Evolutionary conservation across 139 green algal genomes (phyloP).

Genomic region (Closterium sp.): DNA sequence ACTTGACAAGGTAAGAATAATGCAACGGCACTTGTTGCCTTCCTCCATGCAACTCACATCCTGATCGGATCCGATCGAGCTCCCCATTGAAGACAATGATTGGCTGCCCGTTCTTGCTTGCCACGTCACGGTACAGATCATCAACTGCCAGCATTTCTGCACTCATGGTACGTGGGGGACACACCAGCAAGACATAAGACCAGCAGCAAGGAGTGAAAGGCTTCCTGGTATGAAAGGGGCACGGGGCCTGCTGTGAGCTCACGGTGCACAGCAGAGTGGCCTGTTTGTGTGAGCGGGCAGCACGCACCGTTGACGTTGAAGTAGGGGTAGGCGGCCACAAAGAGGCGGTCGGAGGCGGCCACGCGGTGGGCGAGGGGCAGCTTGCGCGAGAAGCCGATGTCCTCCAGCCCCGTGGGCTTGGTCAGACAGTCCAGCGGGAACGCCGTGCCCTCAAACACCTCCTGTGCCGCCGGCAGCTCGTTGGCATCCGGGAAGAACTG

Average conservation of each 20-base stretch:
- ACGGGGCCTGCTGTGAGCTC: no score
- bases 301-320: slow-evolving; percentile 55
- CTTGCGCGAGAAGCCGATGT: slow-evolving; percentile 62
- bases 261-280: not conserved
- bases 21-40: not conserved
- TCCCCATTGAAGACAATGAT: slow-evolving; percentile 88
- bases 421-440: slow-evolving; percentile 75
- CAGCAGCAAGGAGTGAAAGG: no score
- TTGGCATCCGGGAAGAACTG: slow-evolving; percentile 47
- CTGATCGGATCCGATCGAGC: slow-evolving; percentile 70
- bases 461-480: slow-evolving; percentile 20
- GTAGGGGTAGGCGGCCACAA: slow-evolving; percentile 73
- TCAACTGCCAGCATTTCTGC: slow-evolving; percentile 71
- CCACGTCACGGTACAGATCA: slow-evolving; percentile 63
- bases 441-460: slow-evolving; percentile 26
- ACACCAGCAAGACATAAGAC: not conserved
- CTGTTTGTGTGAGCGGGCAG: not conserved
- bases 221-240: no score
- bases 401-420: slow-evolving; percentile 58
- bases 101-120: slow-evolving; percentile 47
- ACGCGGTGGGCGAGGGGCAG: slow-evolving; percentile 51
- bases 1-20: not conserved
- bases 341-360: slow-evolving; percentile 61
- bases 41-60: not conserved
- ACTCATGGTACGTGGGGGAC: not conserved